These are phyloP conservation scores for Croton setiger DNA, from an alignment of 441 rosid species.

Conservation along the genomic window DNA sequence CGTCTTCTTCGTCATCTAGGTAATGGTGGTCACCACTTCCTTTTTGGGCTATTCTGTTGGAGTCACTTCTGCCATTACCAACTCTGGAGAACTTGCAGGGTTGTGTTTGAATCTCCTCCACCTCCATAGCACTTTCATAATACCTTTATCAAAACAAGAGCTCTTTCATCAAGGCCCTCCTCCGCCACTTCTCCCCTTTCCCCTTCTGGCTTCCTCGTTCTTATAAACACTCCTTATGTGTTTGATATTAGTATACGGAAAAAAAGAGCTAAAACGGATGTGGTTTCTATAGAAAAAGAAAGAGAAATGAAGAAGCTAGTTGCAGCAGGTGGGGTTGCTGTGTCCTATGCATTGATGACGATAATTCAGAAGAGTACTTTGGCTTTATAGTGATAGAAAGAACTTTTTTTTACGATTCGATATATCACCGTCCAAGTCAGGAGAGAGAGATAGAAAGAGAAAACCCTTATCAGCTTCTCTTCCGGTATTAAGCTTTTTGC, in stretches of 20 bases:
- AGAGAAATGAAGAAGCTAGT: conserved; percentile 24
- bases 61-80: conserved; percentile 38
- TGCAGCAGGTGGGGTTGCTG: conserved; percentile 47
- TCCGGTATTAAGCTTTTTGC: conserved; percentile 39
- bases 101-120: conserved; percentile 62
- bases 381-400: conserved; percentile 38
- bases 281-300: conserved; percentile 25
- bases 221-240: neutral
- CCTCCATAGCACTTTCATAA: conserved; percentile 82
- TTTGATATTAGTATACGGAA: neutral
- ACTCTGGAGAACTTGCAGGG: conserved; percentile 58
- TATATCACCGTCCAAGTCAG: conserved; percentile 88
- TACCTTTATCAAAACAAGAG: conserved; percentile 41
- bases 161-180: conserved; percentile 16
- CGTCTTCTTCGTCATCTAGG: conserved; percentile 53
- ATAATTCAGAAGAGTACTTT: conserved; percentile 45
- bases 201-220: neutral
- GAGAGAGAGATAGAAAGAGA: conserved; percentile 19
- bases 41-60: conserved; percentile 36
- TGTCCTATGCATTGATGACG: conserved; percentile 76
- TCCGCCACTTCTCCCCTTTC: neutral
- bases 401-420: conserved; percentile 48
- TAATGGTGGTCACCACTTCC: conserved; percentile 32
- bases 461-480: conserved; percentile 28
- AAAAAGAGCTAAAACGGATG: conserved; percentile 7